These are phyloP conservation scores for Picea engelmannii DNA, from an alignment of 83 land plant genomes.

Conservation along the genomic window DNA sequence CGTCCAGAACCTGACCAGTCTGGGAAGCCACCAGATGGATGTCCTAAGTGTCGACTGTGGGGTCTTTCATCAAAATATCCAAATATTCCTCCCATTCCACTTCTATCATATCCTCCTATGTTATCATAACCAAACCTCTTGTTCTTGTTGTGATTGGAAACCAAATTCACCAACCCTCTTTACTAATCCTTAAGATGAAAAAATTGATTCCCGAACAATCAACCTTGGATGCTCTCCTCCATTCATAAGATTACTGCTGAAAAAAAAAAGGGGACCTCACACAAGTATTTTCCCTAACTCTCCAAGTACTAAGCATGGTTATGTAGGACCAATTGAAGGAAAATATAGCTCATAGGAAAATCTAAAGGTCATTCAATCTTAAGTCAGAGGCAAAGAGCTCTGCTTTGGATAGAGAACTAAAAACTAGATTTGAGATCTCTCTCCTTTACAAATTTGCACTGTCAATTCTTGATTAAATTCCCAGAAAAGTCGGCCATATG, in stretches of 20 bases:
- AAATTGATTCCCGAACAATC: constrained; percentile 9
- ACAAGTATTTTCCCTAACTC: constrained; percentile 7
- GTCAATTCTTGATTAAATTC: constrained; percentile 17
- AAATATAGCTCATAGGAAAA: background rate
- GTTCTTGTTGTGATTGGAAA: constrained; percentile 8
- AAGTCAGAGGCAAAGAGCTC: background rate
- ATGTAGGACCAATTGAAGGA: constrained; percentile 7
- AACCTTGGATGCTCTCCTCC: constrained; percentile 15
- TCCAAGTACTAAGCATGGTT: constrained; percentile 10
- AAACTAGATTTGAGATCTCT: constrained; percentile 8
- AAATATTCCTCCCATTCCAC: constrained; percentile 37
- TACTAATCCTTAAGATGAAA: constrained; percentile 15
- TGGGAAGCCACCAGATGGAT: constrained; percentile 38
- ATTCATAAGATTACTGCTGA: constrained; percentile 13
- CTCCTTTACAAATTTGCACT: constrained; percentile 5
- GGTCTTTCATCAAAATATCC: constrained; percentile 58
- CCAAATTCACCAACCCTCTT: constrained; percentile 12
- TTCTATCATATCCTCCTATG: constrained; percentile 61
- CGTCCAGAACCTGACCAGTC: constrained; percentile 63
- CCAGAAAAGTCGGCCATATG: background rate
- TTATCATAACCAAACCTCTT: constrained; percentile 56
- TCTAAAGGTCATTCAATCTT: constrained; percentile 3
- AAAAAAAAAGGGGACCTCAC: background rate
- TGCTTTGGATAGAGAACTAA: constrained; percentile 10
- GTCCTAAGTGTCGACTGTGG: constrained; percentile 46